A percentile compares a stretch with the other conserved stretches of the same genome.
These are phyloP conservation scores for Globisporangium apiculatum DNA, from an alignment of 352 stramenopile genomes.

Conservation along the genomic window DNA sequence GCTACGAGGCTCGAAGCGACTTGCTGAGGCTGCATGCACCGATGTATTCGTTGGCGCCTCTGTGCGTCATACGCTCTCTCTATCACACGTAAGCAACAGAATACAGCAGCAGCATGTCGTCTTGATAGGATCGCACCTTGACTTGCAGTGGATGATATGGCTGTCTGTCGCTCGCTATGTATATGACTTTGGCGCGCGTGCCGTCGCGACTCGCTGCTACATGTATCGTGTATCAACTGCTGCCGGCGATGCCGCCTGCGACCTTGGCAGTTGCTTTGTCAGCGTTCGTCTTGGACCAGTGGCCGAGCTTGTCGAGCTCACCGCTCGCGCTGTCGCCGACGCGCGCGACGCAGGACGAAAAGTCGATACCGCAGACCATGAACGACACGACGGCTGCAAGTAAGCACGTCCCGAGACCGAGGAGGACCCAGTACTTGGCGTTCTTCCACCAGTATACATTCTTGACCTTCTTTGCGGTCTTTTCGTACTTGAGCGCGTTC, in stretches of 20 bases:
- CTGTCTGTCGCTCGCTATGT: background rate
- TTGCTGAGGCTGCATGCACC: too few relatives aligned
- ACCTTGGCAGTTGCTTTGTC: slow-evolving; percentile 6
- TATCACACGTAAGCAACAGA: background rate
- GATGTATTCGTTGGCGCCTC: too few relatives aligned
- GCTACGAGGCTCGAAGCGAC: too few relatives aligned
- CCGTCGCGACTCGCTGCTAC: too few relatives aligned
- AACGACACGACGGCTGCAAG: slow-evolving; percentile 61
- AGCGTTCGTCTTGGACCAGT: slow-evolving; percentile 8
- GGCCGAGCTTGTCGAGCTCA: slow-evolving; percentile 16
- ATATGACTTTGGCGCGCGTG: background rate
- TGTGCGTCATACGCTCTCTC: too few relatives aligned
- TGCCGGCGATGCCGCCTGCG: background rate
- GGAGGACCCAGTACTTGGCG: slow-evolving; percentile 68
- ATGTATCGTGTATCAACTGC: background rate
- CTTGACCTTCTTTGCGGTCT: slow-evolving; percentile 89
- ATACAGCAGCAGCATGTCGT: background rate
- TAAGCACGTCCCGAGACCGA: slow-evolving; percentile 39
- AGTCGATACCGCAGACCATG: slow-evolving; percentile 69
- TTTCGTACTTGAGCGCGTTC: slow-evolving; percentile 96
- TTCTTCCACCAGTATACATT: slow-evolving; percentile 88
- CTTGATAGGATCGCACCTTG: background rate
- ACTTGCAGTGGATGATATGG: background rate
- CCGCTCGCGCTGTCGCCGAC: slow-evolving; percentile 26
- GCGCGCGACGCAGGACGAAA: slow-evolving; percentile 47